Base-by-base conservation (phyloP, 1,284 basidiomycete genomes). In the Somion occarium region DNA sequence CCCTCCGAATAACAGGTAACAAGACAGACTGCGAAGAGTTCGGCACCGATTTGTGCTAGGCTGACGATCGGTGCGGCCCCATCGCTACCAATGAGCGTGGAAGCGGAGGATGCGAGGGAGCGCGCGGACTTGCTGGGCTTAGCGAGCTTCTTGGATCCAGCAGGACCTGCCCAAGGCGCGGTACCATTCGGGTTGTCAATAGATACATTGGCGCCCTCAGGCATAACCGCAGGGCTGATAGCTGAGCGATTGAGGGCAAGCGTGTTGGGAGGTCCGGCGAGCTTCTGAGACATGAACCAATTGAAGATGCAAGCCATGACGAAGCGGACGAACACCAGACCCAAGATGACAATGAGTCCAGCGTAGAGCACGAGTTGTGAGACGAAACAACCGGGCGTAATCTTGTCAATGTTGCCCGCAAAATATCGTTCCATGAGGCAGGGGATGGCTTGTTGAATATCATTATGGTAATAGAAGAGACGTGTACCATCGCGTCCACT, bases 1-100 rank as follows among this genome's bases (percentile, higher is more conserved):
- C 93, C 94, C 70, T 99, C 97, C 0, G 94, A 98, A 66, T 99
- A 99, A 64, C 95, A 98, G 1, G 97, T 99, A 13, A 99, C 91
- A 43, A 99, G 78, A 67, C 95, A 98, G 38, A 98, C 85, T 1
- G 92, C 88, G 66, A 96, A 99, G 18, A 98, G 80, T 65, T 99
- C 96, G 4, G 91, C 80, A 19, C 95, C 95, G 59, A 97, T 97
- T 59, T 92, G 86, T 0, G 92, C 80, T 50, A 96, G 75, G 56
- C 80, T 87, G 75, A 95, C 84, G 55, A 91, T 72, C 3, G 89
- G 83, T 51, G 79, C 69, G 2, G 77, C 64, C 45, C 78, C 74
- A 3, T 66, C 71, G 30, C 72, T 64, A 59, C 71, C 75, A 56
- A 79, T 76, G 34, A 84, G 71, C 3, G 79, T 79, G 22, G 80